Evolutionary conservation across 2,329 filamentous ascomycete genomes (phyloP).

Genomic region (Xylariaceae sp.): DNA sequence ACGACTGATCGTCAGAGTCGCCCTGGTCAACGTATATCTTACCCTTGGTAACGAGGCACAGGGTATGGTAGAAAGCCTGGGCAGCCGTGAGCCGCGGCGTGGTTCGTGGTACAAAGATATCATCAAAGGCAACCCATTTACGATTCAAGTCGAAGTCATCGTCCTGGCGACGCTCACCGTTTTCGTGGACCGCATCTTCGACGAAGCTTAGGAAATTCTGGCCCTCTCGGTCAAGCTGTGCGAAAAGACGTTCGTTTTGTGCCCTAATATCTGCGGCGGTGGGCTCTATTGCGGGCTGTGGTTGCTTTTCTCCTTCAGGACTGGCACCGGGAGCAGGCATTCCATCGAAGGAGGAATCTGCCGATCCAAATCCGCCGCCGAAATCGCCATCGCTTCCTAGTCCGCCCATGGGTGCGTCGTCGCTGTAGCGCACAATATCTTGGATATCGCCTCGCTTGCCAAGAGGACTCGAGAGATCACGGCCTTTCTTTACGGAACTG

Average conservation of each 20-base stretch:
- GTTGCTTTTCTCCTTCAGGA: neutral
- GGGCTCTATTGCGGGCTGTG: neutral
- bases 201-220: constrained; percentile 54
- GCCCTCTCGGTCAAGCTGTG: constrained; percentile 50
- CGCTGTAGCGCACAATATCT: constrained; percentile 56
- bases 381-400: constrained; percentile 46
- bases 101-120: constrained; percentile 65
- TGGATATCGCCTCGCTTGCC: constrained; percentile 44
- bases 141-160: constrained; percentile 41
- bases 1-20: constrained; percentile 45
- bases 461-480: constrained; percentile 50
- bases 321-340: constrained; percentile 24
- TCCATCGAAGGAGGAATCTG: constrained; percentile 42
- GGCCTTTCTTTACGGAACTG: constrained; percentile 47
- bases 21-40: constrained; percentile 68
- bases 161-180: constrained; percentile 39
- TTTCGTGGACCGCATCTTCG: constrained; percentile 42
- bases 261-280: constrained; percentile 22
- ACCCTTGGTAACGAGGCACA: constrained; percentile 72
- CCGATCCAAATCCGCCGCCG: constrained; percentile 35
- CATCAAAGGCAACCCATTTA: constrained; percentile 68
- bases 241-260: constrained; percentile 30
- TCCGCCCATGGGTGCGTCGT: constrained; percentile 43
- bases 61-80: constrained; percentile 76
- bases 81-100: constrained; percentile 68